Evolutionary conservation across 2,329 filamentous ascomycete species (phyloP).

Genomic region (Fusarium sp.): DNA sequence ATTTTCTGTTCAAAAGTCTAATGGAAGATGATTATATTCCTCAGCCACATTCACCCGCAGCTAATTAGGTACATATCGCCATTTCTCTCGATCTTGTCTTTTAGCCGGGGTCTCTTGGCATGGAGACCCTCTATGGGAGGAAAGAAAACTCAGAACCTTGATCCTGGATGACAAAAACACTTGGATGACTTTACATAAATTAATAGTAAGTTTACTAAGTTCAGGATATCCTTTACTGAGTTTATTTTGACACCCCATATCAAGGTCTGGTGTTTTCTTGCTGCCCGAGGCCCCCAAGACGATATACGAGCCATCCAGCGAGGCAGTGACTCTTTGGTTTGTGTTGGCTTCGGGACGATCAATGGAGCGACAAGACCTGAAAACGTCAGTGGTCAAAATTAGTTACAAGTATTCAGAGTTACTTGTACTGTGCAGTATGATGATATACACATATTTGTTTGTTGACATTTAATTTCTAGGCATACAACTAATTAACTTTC

Average conservation of each 20-base stretch:
- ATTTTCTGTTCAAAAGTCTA: slow-evolving; percentile 11
- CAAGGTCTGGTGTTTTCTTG: too few species aligned
- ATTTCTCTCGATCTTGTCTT: slow-evolving; percentile 10
- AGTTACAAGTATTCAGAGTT: background rate
- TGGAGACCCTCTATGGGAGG: background rate
- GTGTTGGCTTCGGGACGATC: slow-evolving; percentile 21
- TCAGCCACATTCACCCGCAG: slow-evolving; percentile 14
- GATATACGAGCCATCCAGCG: slow-evolving; percentile 29
- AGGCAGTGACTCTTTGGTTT: slow-evolving; percentile 29
- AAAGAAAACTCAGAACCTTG: too few species aligned
- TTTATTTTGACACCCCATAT: too few species aligned
- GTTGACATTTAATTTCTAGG: background rate
- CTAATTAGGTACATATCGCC: slow-evolving; percentile 1
- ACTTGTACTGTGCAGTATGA: background rate
- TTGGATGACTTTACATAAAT: too few species aligned
- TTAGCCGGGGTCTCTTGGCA: slow-evolving; percentile 12
- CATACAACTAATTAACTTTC: slow-evolving; percentile 11
- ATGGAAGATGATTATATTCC: background rate
- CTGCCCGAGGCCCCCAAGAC: background rate
- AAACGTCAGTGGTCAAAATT: background rate
- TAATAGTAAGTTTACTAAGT: too few species aligned
- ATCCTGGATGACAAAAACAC: too few species aligned
- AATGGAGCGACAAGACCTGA: slow-evolving; percentile 2
- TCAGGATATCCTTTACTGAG: too few species aligned
- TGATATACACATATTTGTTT: background rate